Base-by-base conservation (phyloP, 805 yeast genomes). In the Saccharomycopsis sp. region DNA sequence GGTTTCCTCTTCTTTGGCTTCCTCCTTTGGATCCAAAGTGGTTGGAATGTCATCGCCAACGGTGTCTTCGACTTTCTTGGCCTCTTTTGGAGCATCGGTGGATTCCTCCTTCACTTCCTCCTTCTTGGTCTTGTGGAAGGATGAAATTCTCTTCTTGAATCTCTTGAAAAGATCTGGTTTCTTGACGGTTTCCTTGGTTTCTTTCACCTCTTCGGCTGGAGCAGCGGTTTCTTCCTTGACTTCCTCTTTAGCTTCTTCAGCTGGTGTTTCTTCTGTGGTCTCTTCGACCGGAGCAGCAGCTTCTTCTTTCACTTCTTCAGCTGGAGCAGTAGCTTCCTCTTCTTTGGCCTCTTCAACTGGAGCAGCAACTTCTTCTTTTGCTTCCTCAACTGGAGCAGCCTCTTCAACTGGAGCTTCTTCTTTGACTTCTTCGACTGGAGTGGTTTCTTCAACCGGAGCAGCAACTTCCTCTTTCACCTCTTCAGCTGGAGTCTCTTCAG, bases 171-270 rank as follows among this genome's bases (percentile, higher is more conserved):
- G 9, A 10, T 13, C 15, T 16, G 21, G 12, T n/a, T 35, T 35
- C 8, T 12, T 13, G 16, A 7, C 16, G 2, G 10, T 9, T 10
- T 9, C 26, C 41, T 30, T 31, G 18, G 36, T 20, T 17, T 39
- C 31, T 30, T 39, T 39, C 2, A 23, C 31, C 15, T 29, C 26
- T 27, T 36, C 30, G 10, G 20, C 19, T n/a, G 39, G 20, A 8
- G 13, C 36, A 9, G 16, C 21, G 9, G 5, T 15, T 10, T 30
- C 29, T 8, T 36, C 30, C 12, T 38, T 49, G 29, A 48, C 50
- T 37, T 53, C 55, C n/a, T n/a, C n/a, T 38, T 32, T 45, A 17
- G 37, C 45, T 15, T 48, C 48, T 31, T 29, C 50, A 34, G 53
- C 54, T 42, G 46, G 50, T 21, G 44, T 50, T 37, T 25, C 30